phyloP scores from a whole-genome alignment of 768 basidiomycete genomes.

The Boletus pseudopeckii region DNA sequence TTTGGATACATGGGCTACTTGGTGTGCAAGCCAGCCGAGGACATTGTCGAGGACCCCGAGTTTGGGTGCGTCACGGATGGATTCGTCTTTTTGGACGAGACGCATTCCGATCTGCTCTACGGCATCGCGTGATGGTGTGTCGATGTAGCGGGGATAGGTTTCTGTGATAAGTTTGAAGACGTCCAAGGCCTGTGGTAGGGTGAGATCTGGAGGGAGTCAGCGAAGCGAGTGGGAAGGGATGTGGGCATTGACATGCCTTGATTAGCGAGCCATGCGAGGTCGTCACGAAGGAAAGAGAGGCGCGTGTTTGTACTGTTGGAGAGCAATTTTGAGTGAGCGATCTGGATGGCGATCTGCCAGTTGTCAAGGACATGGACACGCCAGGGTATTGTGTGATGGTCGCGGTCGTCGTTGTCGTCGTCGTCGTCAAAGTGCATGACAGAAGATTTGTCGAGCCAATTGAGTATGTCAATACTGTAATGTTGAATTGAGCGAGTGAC shows the following conservation, averaged over 20 bases:
- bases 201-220: slow-evolving; percentile 46
- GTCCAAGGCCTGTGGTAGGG: slow-evolving; percentile 59
- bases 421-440: not conserved
- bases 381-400: slow-evolving; percentile 39
- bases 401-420: slow-evolving; percentile 30
- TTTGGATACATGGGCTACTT: slow-evolving; percentile 58
- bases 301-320: slow-evolving; percentile 53
- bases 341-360: slow-evolving; percentile 53
- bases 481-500: not conserved
- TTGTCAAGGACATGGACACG: slow-evolving; percentile 50
- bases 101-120: slow-evolving; percentile 66
- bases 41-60: slow-evolving; percentile 67
- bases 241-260: slow-evolving; percentile 52
- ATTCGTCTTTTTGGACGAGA: slow-evolving; percentile 60
- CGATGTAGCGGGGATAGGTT: slow-evolving; percentile 78
- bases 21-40: slow-evolving; percentile 70
- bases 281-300: slow-evolving; percentile 59
- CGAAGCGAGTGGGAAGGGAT: not conserved
- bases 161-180: slow-evolving; percentile 68
- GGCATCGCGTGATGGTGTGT: slow-evolving; percentile 64
- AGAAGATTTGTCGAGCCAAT: slow-evolving; percentile 38
- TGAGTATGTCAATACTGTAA: no score
- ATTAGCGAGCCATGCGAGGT: slow-evolving; percentile 53
- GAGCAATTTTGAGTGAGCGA: slow-evolving; percentile 50
- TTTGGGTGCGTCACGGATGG: slow-evolving; percentile 40